Evolutionary conservation across 495 filamentous ascomycete genomes (phyloP).

Genomic region (Aspergillus haitiensis): DNA sequence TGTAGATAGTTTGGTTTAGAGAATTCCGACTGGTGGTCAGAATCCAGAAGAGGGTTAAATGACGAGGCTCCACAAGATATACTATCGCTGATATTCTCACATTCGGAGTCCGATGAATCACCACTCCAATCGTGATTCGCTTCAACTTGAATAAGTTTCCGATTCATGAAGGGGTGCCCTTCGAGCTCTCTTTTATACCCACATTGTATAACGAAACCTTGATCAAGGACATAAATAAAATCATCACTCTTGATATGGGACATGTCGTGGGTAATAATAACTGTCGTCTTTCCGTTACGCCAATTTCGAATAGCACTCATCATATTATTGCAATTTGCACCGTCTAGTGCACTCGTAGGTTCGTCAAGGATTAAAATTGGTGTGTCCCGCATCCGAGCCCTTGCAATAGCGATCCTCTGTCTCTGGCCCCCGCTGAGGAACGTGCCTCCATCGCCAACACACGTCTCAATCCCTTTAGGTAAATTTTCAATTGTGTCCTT

Average conservation of each 20-base stretch:
- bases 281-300: constrained; percentile 70
- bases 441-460: constrained; percentile 67
- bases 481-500: constrained; percentile 69
- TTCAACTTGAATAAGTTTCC: constrained; percentile 4
- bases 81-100: too few species aligned
- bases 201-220: constrained; percentile 66
- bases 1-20: not conserved
- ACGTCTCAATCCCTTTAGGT: constrained; percentile 71
- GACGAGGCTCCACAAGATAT: too few species aligned
- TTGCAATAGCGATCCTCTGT: constrained; percentile 74
- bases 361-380: constrained; percentile 83
- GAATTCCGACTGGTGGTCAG: not conserved
- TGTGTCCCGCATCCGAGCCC: constrained; percentile 75
- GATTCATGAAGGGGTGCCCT: constrained; percentile 25
- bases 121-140: not conserved
- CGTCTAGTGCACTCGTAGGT: constrained; percentile 78
- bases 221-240: constrained; percentile 78
- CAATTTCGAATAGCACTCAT: constrained; percentile 72
- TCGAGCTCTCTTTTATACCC: constrained; percentile 56
- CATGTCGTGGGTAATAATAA: constrained; percentile 89
- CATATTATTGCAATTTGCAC: constrained; percentile 65
- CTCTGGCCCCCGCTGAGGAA: constrained; percentile 83
- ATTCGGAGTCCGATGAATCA: too few species aligned
- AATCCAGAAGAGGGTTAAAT: too few species aligned
- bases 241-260: constrained; percentile 73